phyloP scores from a whole-genome alignment of 148 eudicot genomes.

The Amaranthus palmeri region DNA sequence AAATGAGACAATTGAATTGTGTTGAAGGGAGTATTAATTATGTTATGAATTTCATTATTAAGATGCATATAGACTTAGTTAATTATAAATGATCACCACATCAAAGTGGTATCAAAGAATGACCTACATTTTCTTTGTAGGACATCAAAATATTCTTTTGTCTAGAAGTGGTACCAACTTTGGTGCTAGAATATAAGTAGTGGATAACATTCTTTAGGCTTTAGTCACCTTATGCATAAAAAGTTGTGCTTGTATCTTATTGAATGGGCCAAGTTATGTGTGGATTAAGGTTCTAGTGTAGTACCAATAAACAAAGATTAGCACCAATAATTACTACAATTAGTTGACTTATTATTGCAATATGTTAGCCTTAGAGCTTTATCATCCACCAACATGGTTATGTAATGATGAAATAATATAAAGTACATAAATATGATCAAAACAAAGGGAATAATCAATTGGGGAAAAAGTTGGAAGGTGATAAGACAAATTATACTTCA shows the following conservation, averaged over 20 bases:
- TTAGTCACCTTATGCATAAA: slow-evolving; percentile 14
- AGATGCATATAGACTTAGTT: neutral
- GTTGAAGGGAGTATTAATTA: no score
- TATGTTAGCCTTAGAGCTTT: slow-evolving; percentile 5
- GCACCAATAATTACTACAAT: slow-evolving; percentile 6
- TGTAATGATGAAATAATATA: slow-evolving; percentile 22
- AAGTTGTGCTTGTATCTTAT: slow-evolving; percentile 16
- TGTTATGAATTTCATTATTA: no score
- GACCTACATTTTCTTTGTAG: neutral
- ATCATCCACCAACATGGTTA: slow-evolving; percentile 6
- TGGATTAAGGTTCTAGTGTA: neutral
- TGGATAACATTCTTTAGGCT: slow-evolving; percentile 21
- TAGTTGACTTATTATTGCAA: neutral
- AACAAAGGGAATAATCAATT: slow-evolving; percentile 17
- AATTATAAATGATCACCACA: slow-evolving; percentile 1
- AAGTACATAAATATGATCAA: slow-evolving; percentile 22
- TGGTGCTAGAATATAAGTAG: neutral
- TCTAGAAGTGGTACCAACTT: neutral
- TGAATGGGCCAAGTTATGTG: neutral
- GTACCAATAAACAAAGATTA: neutral
- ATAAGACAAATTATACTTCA: slow-evolving; percentile 18
- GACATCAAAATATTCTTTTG: neutral
- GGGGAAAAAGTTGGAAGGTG: neutral
- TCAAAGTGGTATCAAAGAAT: neutral
- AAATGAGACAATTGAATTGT: no score